Percentiles rank a stretch among this genome's conserved stretches.
Evolutionary conservation across 75 land plant genomes (phyloP).

Genomic region (Gnetum montanum): DNA sequence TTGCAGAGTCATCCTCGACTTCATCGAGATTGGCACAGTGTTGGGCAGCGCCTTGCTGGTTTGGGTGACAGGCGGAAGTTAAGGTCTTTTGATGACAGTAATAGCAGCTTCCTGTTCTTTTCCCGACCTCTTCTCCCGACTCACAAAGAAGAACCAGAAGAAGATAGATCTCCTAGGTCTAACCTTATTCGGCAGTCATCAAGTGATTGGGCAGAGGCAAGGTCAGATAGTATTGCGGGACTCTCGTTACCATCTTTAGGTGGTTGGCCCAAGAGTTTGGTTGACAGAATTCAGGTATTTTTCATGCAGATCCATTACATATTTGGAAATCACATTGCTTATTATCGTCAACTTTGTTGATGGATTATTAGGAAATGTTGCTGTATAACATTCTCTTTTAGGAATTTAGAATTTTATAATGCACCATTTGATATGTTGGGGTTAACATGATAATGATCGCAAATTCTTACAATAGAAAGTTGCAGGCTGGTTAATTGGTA

Average conservation of each 20-base stretch:
- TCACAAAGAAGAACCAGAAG: slow-evolving; percentile 82
- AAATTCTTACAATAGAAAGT: too few species aligned
- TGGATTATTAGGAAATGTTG: background rate
- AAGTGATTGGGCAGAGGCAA: slow-evolving; percentile 26
- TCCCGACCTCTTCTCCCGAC: slow-evolving; percentile 48
- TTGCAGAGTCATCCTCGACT: slow-evolving; percentile 78
- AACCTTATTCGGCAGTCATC: slow-evolving; percentile 18
- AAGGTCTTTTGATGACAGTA: slow-evolving; percentile 53
- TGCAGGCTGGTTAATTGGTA: too few species aligned
- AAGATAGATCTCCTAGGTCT: slow-evolving; percentile 41
- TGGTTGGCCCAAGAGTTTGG: slow-evolving; percentile 68
- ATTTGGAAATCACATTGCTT: background rate
- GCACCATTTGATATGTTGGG: too few species aligned
- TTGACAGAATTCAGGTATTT: slow-evolving; percentile 88
- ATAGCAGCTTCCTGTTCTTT: slow-evolving; percentile 37
- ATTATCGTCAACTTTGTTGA: background rate
- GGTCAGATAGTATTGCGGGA: slow-evolving; percentile 10
- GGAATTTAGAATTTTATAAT: too few species aligned
- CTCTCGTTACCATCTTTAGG: slow-evolving; percentile 19
- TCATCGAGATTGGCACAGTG: slow-evolving; percentile 44
- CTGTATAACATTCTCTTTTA: background rate
- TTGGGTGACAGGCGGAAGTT: slow-evolving; percentile 38
- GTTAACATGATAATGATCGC: too few species aligned
- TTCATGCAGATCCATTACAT: background rate
- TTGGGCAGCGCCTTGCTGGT: slow-evolving; percentile 48